Evolutionary conservation across 805 yeast genomes (phyloP), one percentile per base, ranked within the genome.

Genomic region (Cyberlindnera petersonii): DNA sequence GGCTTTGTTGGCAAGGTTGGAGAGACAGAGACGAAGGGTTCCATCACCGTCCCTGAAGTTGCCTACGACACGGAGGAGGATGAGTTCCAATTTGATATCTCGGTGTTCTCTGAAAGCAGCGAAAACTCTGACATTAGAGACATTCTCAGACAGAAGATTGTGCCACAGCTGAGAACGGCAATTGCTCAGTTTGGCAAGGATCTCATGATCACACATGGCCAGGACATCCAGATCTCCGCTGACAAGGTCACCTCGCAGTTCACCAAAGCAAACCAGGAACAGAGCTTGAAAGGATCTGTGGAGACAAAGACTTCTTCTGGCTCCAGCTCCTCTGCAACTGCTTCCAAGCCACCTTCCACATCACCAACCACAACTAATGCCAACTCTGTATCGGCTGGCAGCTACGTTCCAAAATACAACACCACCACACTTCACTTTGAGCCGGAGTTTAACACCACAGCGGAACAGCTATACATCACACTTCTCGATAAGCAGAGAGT

Each of bases 21-120:
- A 9, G 67, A 57, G 9, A 65, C 63, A 3, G 63, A 59, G 6
- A 78, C 77, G 35, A 65, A 68, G 32, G 99, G 98, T 21, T 70
- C 82, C 15, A 80, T 93, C 40, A 74, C 79, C 7, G 65, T 93
- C 36, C 99, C 98, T 6, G 98, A 93, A 61, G 73, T 93, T 43
- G 91, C 97, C 6, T 93, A 93, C 63, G 98, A 93, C 60, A 77
- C 95, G 9, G 93, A 82, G 37, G 73, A 66, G 19, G 89, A 82
- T 44, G 97, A 88, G 49, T 83, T 80, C 53, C 96, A 86, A 60
- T 93, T 91, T 58, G 83, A 82, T 36, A 72, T 88, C 37, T 71
- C 82, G 18, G 71, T 88, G 30, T 74, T 73, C 53, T 68, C 68
- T 45, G 75, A 72, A 42, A 69, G 67, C 5, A 73, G 74, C 43